Base-by-base conservation (phyloP, 768 basidiomycete species). In the Pleurotus tuoliensis region DNA sequence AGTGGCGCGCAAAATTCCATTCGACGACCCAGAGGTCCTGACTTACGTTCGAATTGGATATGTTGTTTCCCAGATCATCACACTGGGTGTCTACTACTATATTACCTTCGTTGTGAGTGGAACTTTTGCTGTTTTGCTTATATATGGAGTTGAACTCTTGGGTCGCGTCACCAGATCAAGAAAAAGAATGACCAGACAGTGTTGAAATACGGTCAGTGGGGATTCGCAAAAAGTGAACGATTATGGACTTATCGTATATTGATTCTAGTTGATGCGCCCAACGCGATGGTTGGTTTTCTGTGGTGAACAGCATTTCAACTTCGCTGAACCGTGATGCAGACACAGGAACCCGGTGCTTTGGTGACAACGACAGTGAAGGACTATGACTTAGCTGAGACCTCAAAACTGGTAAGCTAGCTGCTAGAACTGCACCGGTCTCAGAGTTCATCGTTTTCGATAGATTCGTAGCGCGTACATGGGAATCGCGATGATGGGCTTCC, bases 161-260 rank as follows among this genome's bases (percentile, higher is more conserved):
- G 57, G 62, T 58, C 30, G 11, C 30, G 30, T 9, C 58, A 47
- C 16, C 61, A 97, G 92, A 85, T 98, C 72, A 95, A 92, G 80
- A 74, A 82, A 66, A 95, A 94, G 84, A 98, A 98, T 65, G 96
- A 99, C 75, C 83, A 88, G 70, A 93, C 93, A 1, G 92, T 96
- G 24, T 78, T 99, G 65, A 99, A 97, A 82, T 99, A 96, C 73
- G 91, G 91, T 88, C 43, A 55, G 82, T 80, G 16, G 5, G 46
- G 50, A 24, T 43, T 43, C 58, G n/a, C 18, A 47, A 37, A 27
- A 22, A 30, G 12, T 40, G 5, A 18, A 15, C 38, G 15, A 55
- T 20, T 6, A 9, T 9, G 30, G n/a, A 38, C 56, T 16, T 38
- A 25, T 38, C 47, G 16, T 37, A 38, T 13, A 15, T 48, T 15